Conservation (phyloP, 768 basidiomycete genomes). For the Mycena polygramma region DNA sequence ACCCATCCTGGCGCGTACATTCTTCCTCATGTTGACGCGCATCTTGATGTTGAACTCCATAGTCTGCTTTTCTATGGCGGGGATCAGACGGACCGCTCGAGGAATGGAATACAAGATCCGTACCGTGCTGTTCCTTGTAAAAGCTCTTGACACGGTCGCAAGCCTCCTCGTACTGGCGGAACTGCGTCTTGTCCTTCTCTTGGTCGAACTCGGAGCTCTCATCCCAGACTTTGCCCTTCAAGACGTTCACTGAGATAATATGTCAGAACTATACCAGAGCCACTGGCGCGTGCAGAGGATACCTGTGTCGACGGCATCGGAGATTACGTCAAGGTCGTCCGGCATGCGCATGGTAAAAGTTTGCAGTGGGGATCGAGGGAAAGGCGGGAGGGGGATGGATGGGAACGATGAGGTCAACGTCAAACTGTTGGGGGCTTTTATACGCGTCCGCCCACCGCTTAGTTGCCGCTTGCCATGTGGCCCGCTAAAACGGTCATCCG, state of each 20-base stretch:
- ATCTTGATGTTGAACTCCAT: constrained; percentile 86
- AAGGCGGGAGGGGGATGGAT: background rate
- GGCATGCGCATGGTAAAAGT: constrained; percentile 25
- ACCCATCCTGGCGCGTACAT: constrained; percentile 79
- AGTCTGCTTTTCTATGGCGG: constrained; percentile 81
- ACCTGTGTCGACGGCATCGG: constrained; percentile 66
- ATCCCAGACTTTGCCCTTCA: constrained; percentile 74
- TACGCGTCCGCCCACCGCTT: background rate
- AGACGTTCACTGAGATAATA: constrained; percentile 69
- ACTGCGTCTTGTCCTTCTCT: constrained; percentile 73
- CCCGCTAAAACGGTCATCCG: constrained; percentile 4
- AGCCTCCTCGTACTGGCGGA: constrained; percentile 81
- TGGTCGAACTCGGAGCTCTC: constrained; percentile 70
- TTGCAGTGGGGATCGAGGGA: background rate
- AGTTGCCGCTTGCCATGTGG: too few species aligned
- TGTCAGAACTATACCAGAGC: background rate
- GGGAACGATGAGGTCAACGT: background rate
- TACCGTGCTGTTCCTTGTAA: constrained; percentile 85
- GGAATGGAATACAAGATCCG: constrained; percentile 29
- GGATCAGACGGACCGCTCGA: background rate
- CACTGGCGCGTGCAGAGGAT: background rate
- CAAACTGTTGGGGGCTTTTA: background rate
- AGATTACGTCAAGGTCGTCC: constrained; percentile 56
- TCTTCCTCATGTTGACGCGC: constrained; percentile 80
- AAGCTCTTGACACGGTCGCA: constrained; percentile 84